Percentiles rank a stretch among this genome's conserved stretches.
These are phyloP conservation scores for Candida caryicola DNA, from an alignment of 805 yeast genomes.

Conservation along the genomic window DNA sequence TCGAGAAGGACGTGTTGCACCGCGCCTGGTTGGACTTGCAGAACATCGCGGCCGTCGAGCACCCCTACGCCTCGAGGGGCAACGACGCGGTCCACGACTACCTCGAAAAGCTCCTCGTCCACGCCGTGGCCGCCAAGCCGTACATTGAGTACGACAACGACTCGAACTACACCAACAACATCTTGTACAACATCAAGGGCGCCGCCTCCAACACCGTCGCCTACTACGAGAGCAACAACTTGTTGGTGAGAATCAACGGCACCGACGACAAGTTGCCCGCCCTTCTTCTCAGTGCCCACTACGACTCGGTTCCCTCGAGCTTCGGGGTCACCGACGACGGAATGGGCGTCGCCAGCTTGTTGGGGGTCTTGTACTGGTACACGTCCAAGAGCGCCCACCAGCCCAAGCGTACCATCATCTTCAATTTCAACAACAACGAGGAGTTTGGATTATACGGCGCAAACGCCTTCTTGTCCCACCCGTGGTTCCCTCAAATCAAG, in stretches of 20 bases:
- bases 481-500: constrained; percentile 60
- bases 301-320: constrained; percentile 83
- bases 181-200: constrained; percentile 51
- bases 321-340: constrained; percentile 93
- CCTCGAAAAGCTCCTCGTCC: constrained; percentile 44
- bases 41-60: constrained; percentile 59
- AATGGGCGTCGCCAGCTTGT: constrained; percentile 76
- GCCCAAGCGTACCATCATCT: constrained; percentile 70
- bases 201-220: constrained; percentile 47
- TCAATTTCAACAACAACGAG: constrained; percentile 87
- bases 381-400: constrained; percentile 30
- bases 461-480: constrained; percentile 63
- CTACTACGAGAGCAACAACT: constrained; percentile 81
- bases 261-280: constrained; percentile 57
- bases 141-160: constrained; percentile 41
- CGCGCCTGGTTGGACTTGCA: constrained; percentile 74
- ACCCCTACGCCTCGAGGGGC: constrained; percentile 75
- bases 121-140: constrained; percentile 9
- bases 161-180: constrained; percentile 41
- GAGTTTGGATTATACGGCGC: constrained; percentile 89
- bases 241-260: constrained; percentile 76
- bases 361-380: constrained; percentile 62
- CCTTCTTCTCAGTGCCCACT: constrained; percentile 78
- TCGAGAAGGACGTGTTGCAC: constrained; percentile 31
- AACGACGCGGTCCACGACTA: constrained; percentile 77